These are phyloP conservation scores for Alternaria consortialis DNA, from an alignment of 2,329 filamentous ascomycete species.

Conservation along the genomic window DNA sequence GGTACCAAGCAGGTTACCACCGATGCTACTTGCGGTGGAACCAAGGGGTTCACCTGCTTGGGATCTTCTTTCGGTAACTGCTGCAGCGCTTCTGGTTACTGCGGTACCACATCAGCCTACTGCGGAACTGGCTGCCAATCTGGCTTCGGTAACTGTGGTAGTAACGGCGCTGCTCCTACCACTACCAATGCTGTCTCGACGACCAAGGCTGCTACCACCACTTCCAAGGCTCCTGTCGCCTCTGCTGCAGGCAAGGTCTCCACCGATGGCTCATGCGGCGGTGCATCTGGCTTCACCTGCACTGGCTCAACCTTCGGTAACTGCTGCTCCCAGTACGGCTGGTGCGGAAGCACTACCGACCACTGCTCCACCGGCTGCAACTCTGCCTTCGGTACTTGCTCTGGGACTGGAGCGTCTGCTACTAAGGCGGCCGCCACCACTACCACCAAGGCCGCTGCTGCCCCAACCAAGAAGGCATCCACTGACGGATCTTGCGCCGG, in stretches of 20 bases:
- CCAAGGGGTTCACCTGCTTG: slow-evolving; percentile 53
- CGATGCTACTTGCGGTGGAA: slow-evolving; percentile 55
- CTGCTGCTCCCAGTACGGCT: slow-evolving; percentile 56
- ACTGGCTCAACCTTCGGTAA: slow-evolving; percentile 54
- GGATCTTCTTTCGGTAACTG: slow-evolving; percentile 56
- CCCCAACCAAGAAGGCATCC: slow-evolving; percentile 29
- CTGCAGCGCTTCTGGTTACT: slow-evolving; percentile 53
- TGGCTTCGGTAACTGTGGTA: slow-evolving; percentile 38
- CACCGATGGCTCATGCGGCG: slow-evolving; percentile 36
- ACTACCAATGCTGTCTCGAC: slow-evolving; percentile 5
- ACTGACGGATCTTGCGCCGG: slow-evolving; percentile 41
- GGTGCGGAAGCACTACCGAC: slow-evolving; percentile 46
- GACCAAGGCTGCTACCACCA: slow-evolving; percentile 8
- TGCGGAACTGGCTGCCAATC: slow-evolving; percentile 44
- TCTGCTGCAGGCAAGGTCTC: slow-evolving; percentile 22
- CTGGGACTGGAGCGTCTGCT: slow-evolving; percentile 10
- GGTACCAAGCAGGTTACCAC: slow-evolving; percentile 46
- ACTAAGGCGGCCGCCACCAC: background rate
- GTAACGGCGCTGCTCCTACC: slow-evolving; percentile 13
- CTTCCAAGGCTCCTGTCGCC: slow-evolving; percentile 13
- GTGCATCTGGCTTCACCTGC: slow-evolving; percentile 48
- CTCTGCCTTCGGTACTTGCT: slow-evolving; percentile 44
- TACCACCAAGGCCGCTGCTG: slow-evolving; percentile 11
- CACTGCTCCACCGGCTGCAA: slow-evolving; percentile 48
- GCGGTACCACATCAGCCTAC: slow-evolving; percentile 33